These are phyloP conservation scores for Cryptococcus depauperatus DNA, from an alignment of 1,284 basidiomycete species.

Conservation along the genomic window DNA sequence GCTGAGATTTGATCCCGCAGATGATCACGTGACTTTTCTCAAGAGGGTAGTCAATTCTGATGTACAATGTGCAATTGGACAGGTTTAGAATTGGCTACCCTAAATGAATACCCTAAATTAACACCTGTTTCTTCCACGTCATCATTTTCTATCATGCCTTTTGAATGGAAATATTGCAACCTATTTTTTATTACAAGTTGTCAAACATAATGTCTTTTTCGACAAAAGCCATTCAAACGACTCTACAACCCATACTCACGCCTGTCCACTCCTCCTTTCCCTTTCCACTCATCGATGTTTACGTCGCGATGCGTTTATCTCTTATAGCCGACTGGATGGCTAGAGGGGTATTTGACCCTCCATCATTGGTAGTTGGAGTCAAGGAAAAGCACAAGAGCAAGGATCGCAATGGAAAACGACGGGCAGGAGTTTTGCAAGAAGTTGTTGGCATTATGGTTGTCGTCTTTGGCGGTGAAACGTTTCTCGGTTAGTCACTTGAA, in stretches of 20 bases:
- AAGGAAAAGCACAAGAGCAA: constrained; percentile 12
- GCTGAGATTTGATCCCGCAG: no score
- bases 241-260: constrained; percentile 19
- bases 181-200: neutral
- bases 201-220: neutral
- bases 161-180: neutral
- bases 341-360: constrained; percentile 23
- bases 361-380: constrained; percentile 1
- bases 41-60: no score
- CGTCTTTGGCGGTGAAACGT: constrained; percentile 44
- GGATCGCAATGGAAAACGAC: constrained; percentile 9
- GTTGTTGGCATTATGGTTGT: constrained; percentile 37
- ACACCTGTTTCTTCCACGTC: no score
- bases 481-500: constrained; percentile 31
- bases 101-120: no score
- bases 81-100: no score
- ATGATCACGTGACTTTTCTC: no score
- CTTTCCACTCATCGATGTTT: constrained; percentile 35
- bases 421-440: constrained; percentile 35
- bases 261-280: constrained; percentile 34
- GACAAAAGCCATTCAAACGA: neutral
- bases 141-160: no score
- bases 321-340: constrained; percentile 39
- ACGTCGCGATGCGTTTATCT: constrained; percentile 37
- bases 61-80: no score